Conservation (phyloP, 2,329 filamentous ascomycete species). For the Beauveria asiatica region DNA sequence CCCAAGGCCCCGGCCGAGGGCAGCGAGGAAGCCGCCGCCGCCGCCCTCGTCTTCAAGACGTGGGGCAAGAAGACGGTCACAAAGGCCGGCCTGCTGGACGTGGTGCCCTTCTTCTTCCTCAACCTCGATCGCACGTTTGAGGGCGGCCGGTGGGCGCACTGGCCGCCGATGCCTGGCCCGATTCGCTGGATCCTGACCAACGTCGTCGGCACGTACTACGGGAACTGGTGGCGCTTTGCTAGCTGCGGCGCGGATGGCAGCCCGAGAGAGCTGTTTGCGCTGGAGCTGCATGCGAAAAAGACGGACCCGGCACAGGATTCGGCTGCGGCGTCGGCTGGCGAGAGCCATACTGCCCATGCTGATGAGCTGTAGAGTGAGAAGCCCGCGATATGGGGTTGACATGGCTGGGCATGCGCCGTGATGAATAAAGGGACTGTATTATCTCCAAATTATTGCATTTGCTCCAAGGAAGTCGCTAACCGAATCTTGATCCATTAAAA, state of each 20-base stretch:
- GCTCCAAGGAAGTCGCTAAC: not conserved
- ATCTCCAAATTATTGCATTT: not conserved
- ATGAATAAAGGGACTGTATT: not conserved
- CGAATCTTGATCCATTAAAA: not conserved
- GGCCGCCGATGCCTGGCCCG: conserved; percentile 55
- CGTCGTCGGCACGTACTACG: conserved; percentile 47
- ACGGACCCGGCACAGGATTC: not conserved
- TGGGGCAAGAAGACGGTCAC: conserved; percentile 58
- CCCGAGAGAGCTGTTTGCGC: conserved; percentile 45
- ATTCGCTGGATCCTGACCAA: conserved; percentile 53
- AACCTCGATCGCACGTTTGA: conserved; percentile 54
- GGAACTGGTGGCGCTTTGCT: conserved; percentile 55
- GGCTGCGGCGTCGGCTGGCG: not conserved
- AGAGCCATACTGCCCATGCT: not conserved
- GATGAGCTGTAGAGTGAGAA: not conserved
- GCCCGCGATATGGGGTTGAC: not conserved
- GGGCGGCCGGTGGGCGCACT: conserved; percentile 50
- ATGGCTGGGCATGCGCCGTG: not conserved
- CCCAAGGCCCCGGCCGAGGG: conserved; percentile 40
- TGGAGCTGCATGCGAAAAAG: conserved; percentile 19
- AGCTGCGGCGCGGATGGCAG: conserved; percentile 48
- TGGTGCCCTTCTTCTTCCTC: conserved; percentile 56
- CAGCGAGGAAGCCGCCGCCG: conserved; percentile 35
- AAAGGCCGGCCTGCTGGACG: conserved; percentile 50
- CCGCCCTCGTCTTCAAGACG: conserved; percentile 44